Conservation (phyloP, 257 asterid species). For the Przewalskia tangutica region DNA sequence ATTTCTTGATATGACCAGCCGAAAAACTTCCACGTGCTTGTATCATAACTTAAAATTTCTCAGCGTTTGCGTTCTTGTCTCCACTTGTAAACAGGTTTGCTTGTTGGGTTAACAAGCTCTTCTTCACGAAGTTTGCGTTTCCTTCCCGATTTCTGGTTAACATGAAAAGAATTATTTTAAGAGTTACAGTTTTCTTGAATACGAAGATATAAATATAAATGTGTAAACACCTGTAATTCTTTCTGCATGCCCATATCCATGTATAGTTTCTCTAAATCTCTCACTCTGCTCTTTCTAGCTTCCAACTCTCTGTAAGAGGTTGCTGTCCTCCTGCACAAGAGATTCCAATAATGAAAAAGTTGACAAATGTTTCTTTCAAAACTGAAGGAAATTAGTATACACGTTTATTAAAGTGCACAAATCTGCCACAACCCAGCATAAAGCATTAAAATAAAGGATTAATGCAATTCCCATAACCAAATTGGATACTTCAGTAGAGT, state of each 20-base stretch:
- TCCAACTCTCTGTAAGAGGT: constrained; percentile 68
- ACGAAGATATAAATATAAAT: not conserved
- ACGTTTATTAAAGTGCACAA: not conserved
- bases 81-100: constrained; percentile 71
- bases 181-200: not conserved
- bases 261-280: constrained; percentile 61
- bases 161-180: not conserved
- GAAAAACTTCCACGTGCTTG: not conserved
- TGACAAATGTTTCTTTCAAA: not conserved
- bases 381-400: not conserved
- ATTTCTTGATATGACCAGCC: not conserved
- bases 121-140: constrained; percentile 82
- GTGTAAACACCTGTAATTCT: constrained; percentile 55
- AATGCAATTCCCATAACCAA: not conserved
- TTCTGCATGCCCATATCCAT: constrained; percentile 75
- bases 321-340: constrained; percentile 41
- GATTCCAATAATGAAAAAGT: not conserved
- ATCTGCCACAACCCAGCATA: not conserved
- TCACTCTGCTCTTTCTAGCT: constrained; percentile 56
- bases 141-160: constrained; percentile 65
- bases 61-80: constrained; percentile 60
- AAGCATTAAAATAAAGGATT: not conserved
- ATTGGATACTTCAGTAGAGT: not conserved
- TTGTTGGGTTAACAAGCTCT: constrained; percentile 50
- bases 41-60: not conserved